Conservation (phyloP, 257 asterid species). For the Coffea eugenioides region DNA sequence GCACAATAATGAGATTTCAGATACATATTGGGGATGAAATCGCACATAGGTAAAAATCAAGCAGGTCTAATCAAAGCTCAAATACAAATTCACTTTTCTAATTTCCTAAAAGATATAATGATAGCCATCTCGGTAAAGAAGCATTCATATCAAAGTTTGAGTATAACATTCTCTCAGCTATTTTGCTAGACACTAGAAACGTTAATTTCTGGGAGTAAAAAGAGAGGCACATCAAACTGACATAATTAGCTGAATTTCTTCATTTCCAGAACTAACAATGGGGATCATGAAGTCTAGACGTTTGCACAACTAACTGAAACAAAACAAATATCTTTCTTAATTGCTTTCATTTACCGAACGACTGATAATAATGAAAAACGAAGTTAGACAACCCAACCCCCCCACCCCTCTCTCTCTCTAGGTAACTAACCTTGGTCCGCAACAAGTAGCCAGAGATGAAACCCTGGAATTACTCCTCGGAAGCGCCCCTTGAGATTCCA, state of each 20-base stretch:
- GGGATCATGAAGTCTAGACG: neutral
- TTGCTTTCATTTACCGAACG: neutral
- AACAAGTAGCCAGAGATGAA: constrained; percentile 98
- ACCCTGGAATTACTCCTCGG: constrained; percentile 99
- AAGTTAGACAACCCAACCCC: neutral
- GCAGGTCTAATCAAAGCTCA: neutral
- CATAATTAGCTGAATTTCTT: neutral
- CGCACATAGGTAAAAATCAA: neutral
- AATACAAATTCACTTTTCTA: neutral
- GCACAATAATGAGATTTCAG: neutral
- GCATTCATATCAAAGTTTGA: neutral
- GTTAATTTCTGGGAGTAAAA: neutral
- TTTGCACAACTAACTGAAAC: neutral
- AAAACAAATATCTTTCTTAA: neutral
- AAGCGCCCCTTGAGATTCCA: constrained; percentile 97
- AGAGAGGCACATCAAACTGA: neutral
- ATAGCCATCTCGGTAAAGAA: neutral
- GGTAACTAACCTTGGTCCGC: constrained; percentile 88
- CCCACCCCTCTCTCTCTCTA: neutral
- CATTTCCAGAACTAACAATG: neutral
- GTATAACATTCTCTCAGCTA: neutral
- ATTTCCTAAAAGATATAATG: neutral
- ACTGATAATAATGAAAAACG: neutral
- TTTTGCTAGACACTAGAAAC: neutral
- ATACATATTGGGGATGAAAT: neutral